Conservation (phyloP, 1,284 basidiomycete genomes). For the Ustilago hordei region DNA sequence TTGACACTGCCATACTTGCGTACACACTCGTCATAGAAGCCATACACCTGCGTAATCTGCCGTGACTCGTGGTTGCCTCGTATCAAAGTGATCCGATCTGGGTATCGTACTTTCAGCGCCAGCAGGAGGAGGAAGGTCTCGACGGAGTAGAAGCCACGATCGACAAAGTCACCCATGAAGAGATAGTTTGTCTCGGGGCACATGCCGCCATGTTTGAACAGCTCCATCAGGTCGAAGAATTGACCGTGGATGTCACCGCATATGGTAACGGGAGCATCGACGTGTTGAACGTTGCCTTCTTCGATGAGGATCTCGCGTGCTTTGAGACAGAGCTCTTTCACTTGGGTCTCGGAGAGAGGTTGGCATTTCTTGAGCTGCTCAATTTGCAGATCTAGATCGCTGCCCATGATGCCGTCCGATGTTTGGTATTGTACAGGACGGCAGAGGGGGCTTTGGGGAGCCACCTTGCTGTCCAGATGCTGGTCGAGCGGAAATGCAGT, state of each 20-base stretch:
- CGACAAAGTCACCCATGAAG: slow-evolving; percentile 80
- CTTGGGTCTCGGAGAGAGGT: slow-evolving; percentile 62
- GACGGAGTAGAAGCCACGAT: slow-evolving; percentile 93
- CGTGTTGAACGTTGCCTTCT: slow-evolving; percentile 95
- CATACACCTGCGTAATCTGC: slow-evolving; percentile 95
- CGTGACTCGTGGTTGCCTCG: slow-evolving; percentile 98
- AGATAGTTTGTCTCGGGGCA: slow-evolving; percentile 97
- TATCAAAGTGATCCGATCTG: slow-evolving; percentile 96
- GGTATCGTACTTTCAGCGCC: slow-evolving; percentile 95
- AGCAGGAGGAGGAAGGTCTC: slow-evolving; percentile 95
- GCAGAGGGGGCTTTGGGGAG: slow-evolving; percentile 17
- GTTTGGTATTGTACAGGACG: slow-evolving; percentile 4
- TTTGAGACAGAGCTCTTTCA: slow-evolving; percentile 81
- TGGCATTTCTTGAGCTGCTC: slow-evolving; percentile 64
- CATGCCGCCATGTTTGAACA: slow-evolving; percentile 93
- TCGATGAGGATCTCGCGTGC: slow-evolving; percentile 93
- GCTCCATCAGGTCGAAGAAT: slow-evolving; percentile 96
- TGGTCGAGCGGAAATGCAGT: background rate
- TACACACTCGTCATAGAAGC: slow-evolving; percentile 98
- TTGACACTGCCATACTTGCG: slow-evolving; percentile 94
- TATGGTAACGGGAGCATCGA: slow-evolving; percentile 96
- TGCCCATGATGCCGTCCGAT: slow-evolving; percentile 37
- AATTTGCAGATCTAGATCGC: slow-evolving; percentile 63
- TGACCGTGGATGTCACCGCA: slow-evolving; percentile 99
- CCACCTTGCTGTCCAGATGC: slow-evolving; percentile 27